These are phyloP conservation scores for Vigna reflexopilosa DNA, from an alignment of 306 rosid genomes.

Conservation along the genomic window DNA sequence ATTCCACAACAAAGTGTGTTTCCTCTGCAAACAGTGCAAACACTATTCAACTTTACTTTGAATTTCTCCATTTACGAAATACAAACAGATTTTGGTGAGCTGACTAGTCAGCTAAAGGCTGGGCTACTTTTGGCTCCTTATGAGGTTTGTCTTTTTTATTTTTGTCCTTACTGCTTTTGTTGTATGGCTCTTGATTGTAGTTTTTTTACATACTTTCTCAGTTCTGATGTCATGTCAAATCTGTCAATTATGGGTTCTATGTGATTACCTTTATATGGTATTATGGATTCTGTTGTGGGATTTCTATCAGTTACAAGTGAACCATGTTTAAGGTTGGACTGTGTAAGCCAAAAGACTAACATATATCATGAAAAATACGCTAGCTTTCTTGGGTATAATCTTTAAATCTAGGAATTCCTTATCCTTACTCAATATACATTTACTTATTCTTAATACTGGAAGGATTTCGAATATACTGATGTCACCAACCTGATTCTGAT, in stretches of 20 bases:
- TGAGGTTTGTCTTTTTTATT: conserved; percentile 63
- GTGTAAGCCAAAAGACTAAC: not conserved
- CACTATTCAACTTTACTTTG: conserved; percentile 70
- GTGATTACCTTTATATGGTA: not conserved
- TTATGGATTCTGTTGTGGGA: conserved; percentile 19
- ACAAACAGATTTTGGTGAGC: conserved; percentile 61
- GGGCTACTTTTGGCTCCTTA: conserved; percentile 69
- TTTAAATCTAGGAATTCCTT: not conserved
- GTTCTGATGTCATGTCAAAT: not conserved
- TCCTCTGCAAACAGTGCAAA: conserved; percentile 71
- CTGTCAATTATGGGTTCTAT: not conserved
- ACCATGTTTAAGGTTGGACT: conserved; percentile 12
- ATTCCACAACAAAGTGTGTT: conserved; percentile 66
- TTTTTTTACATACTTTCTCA: not conserved
- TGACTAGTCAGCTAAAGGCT: conserved; percentile 65
- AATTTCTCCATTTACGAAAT: conserved; percentile 72
- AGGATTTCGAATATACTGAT: conserved; percentile 27
- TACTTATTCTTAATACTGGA: not conserved
- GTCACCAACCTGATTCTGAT: conserved; percentile 35
- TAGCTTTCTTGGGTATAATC: not conserved
- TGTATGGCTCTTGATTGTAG: not conserved
- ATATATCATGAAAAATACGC: conserved; percentile 20
- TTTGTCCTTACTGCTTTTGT: not conserved
- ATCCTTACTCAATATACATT: not conserved
- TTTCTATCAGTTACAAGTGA: not conserved